Conservation (phyloP, 2,329 filamentous ascomycete genomes). For the Trichoderma polysporum region DNA sequence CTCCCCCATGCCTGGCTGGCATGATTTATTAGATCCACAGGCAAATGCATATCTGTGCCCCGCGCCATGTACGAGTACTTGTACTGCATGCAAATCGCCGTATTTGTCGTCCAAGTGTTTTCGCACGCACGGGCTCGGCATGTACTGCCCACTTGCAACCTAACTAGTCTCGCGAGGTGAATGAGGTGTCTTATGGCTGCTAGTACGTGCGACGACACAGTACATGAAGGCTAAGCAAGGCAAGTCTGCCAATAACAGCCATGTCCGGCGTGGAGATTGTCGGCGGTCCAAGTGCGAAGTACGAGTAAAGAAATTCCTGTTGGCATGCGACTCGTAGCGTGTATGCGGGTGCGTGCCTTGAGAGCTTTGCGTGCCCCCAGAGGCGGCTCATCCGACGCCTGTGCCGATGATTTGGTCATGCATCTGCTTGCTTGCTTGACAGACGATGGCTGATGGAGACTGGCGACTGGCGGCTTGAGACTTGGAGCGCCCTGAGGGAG, state of each 20-base stretch:
- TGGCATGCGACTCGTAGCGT: background rate
- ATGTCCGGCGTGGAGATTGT: background rate
- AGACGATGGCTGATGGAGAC: conserved; percentile 1
- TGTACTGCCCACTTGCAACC: conserved; percentile 17
- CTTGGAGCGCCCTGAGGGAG: background rate
- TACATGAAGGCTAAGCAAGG: background rate
- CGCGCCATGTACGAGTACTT: background rate
- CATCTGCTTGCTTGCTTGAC: background rate
- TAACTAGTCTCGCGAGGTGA: conserved; percentile 2
- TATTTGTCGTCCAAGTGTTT: conserved; percentile 8
- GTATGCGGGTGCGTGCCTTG: background rate
- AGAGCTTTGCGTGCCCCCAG: background rate
- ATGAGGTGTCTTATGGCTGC: conserved; percentile 1
- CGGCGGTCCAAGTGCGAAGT: background rate
- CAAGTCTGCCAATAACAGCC: background rate
- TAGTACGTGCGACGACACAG: background rate
- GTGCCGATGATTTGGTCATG: conserved; percentile 10
- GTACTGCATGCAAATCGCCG: conserved; percentile 13
- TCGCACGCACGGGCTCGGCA: conserved; percentile 6
- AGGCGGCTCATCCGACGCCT: conserved; percentile 19
- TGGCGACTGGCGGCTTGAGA: no score
- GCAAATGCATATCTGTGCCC: conserved; percentile 11
- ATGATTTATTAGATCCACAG: conserved; percentile 6
- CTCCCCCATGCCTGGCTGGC: background rate
- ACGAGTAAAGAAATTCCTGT: background rate